A percentile compares a stretch with the other conserved stretches of the same genome.
phyloP scores from a whole-genome alignment of 2,329 filamentous ascomycete genomes.

The Stemphylium vesicarium region DNA sequence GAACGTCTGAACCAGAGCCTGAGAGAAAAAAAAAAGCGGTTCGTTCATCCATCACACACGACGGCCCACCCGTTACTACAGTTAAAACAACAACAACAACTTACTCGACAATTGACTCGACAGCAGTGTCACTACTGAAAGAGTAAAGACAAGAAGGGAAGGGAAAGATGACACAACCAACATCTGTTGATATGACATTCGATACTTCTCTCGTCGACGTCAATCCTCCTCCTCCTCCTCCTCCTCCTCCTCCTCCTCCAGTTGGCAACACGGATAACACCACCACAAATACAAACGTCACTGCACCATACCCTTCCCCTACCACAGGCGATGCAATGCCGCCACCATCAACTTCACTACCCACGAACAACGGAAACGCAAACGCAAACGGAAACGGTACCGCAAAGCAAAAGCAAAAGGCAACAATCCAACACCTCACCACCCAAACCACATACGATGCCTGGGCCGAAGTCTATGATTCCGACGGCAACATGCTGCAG shows the following conservation, averaged over 20 bases:
- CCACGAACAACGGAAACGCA: too few relatives aligned
- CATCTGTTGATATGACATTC: slow-evolving; percentile 46
- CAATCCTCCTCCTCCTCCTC: slow-evolving; percentile 23
- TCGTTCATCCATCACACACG: background rate
- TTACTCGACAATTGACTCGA: background rate
- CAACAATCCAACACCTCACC: slow-evolving; percentile 40
- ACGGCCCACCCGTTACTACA: background rate
- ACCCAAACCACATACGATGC: slow-evolving; percentile 57
- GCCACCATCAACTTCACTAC: too few relatives aligned
- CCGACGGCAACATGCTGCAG: slow-evolving; percentile 71
- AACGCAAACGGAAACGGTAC: too few relatives aligned
- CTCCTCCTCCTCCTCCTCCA: slow-evolving; percentile 8
- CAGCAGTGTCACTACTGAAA: too few relatives aligned
- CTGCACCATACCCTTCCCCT: too few relatives aligned
- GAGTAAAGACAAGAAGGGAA: too few relatives aligned
- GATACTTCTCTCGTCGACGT: slow-evolving; percentile 49
- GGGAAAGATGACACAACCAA: slow-evolving; percentile 46
- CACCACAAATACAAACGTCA: too few relatives aligned
- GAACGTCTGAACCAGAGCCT: background rate
- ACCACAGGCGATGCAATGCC: too few relatives aligned
- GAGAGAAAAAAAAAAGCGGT: background rate
- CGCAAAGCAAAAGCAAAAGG: too few relatives aligned
- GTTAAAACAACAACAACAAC: background rate
- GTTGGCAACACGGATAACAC: too few relatives aligned
- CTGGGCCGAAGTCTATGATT: slow-evolving; percentile 66